A percentile compares a stretch with the other conserved stretches of the same genome.
These are phyloP conservation scores for Colletotrichum sp. DNA, from an alignment of 2,329 filamentous ascomycete species.

Conservation along the genomic window DNA sequence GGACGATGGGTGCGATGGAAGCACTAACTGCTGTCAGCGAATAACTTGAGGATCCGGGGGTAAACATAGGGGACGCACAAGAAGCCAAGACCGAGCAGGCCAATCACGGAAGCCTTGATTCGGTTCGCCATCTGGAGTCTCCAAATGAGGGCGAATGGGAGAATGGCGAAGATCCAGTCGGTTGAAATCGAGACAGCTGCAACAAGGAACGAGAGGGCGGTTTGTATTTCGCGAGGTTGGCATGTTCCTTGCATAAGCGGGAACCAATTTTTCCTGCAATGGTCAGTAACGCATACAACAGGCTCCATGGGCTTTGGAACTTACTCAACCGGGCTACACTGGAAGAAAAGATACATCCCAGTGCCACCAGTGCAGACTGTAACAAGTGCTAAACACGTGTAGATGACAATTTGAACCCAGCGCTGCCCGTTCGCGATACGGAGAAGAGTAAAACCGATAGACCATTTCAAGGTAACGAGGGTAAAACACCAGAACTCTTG, in stretches of 20 bases:
- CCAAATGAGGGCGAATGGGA: constrained; percentile 16
- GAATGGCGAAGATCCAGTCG: constrained; percentile 14
- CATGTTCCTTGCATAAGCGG: background rate
- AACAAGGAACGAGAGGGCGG: constrained; percentile 11
- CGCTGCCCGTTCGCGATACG: constrained; percentile 12
- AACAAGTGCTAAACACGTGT: constrained; percentile 5
- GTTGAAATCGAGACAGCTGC: constrained; percentile 14
- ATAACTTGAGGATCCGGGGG: background rate
- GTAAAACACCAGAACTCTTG: constrained; percentile 20
- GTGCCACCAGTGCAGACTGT: constrained; percentile 15
- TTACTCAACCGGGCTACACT: constrained; percentile 14
- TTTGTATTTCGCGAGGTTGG: constrained; percentile 8
- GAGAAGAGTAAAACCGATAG: constrained; percentile 10
- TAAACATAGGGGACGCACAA: background rate
- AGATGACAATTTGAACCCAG: constrained; percentile 16
- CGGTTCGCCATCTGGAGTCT: constrained; percentile 9
- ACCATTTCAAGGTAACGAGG: constrained; percentile 12
- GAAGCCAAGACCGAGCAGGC: constrained; percentile 8
- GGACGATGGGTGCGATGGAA: constrained; percentile 15
- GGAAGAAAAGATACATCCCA: constrained; percentile 19
- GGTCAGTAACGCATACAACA: background rate
- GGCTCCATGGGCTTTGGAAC: background rate
- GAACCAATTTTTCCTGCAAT: constrained; percentile 7
- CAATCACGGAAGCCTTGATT: constrained; percentile 10
- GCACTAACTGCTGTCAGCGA: background rate